Percentiles rank a stretch among this genome's conserved stretches.
Evolutionary conservation across 768 basidiomycete genomes (phyloP).

Genomic region (Mycena metata): DNA sequence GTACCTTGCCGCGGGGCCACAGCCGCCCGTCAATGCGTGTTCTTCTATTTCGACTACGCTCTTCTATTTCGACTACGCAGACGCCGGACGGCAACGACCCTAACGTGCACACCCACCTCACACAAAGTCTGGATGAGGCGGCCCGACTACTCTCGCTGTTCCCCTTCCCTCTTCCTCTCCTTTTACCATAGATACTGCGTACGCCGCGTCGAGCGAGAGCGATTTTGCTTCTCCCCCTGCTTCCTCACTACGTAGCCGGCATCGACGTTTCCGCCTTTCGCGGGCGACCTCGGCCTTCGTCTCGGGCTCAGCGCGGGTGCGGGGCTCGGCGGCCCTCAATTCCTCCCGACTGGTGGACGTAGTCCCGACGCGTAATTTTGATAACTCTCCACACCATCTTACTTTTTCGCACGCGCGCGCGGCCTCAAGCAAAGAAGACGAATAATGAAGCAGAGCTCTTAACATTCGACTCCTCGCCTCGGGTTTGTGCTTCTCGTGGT

Average conservation of each 20-base stretch:
- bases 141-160: background rate
- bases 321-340: slow-evolving; percentile 10
- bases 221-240: no score
- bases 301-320: background rate
- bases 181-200: slow-evolving; percentile 11
- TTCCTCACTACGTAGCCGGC: background rate
- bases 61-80: no score
- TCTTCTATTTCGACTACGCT: no score
- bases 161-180: background rate
- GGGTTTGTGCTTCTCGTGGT: no score
- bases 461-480: no score
- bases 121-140: background rate
- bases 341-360: background rate
- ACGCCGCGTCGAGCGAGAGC: slow-evolving; percentile 21
- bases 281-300: background rate
- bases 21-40: background rate
- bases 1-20: background rate
- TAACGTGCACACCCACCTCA: background rate
- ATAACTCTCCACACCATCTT: no score
- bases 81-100: background rate
- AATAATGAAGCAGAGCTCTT: no score
- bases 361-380: no score
- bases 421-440: no score
- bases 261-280: background rate
- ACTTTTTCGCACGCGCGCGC: no score